These are phyloP conservation scores for Penstemon barbatus DNA, from an alignment of 257 asterid species.

Conservation along the genomic window DNA sequence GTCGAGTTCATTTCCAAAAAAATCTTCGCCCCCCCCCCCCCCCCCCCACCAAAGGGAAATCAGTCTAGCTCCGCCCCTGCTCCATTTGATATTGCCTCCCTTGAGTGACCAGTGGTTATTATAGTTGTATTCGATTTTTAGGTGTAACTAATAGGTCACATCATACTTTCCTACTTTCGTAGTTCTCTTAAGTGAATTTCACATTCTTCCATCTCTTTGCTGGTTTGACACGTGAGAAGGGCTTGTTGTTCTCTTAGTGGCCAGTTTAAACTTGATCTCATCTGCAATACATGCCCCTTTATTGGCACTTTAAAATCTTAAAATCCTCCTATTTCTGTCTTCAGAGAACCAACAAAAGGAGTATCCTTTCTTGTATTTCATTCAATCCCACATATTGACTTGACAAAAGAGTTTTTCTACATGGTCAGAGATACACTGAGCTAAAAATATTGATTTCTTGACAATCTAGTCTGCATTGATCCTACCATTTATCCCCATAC, in stretches of 20 bases:
- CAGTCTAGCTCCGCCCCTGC: background rate
- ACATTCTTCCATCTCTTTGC: slow-evolving; percentile 21
- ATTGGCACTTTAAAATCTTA: slow-evolving; percentile 15
- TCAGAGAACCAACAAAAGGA: slow-evolving; percentile 20
- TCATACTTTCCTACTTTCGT: background rate
- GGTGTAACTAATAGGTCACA: slow-evolving; percentile 18
- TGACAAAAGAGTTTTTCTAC: background rate
- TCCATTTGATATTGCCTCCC: slow-evolving; percentile 20
- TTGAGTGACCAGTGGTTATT: background rate
- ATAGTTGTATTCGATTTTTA: slow-evolving; percentile 20
- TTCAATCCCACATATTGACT: slow-evolving; percentile 13
- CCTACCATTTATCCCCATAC: background rate
- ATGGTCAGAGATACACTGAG: slow-evolving; percentile 11
- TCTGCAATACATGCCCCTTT: slow-evolving; percentile 5
- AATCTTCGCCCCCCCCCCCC: too few species aligned
- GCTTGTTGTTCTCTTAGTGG: slow-evolving; percentile 1
- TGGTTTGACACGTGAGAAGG: background rate
- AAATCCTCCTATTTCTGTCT: background rate
- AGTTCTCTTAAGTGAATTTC: slow-evolving; percentile 13
- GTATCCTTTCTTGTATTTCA: slow-evolving; percentile 18
- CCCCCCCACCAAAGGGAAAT: too few species aligned
- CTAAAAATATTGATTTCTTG: slow-evolving; percentile 1
- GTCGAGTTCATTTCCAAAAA: too few species aligned
- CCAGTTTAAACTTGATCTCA: slow-evolving; percentile 17
- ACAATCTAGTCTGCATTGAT: background rate